Evolutionary conservation across 2,329 filamentous ascomycete genomes (phyloP).

Genomic region (Pestalotiopsis sp.): DNA sequence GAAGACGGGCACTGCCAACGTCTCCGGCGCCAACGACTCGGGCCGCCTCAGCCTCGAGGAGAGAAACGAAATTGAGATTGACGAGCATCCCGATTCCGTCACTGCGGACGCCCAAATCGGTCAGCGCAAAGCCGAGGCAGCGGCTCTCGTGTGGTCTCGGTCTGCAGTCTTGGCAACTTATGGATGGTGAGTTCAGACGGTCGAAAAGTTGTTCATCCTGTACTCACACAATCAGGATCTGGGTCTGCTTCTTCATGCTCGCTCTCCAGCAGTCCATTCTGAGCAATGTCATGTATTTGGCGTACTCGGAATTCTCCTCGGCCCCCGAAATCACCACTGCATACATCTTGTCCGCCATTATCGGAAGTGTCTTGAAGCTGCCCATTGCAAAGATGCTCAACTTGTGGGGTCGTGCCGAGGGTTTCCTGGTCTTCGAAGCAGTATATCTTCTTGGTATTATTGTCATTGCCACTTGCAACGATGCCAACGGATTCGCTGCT

Average conservation of each 20-base stretch:
- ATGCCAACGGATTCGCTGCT: constrained; percentile 46
- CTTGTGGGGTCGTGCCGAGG: constrained; percentile 61
- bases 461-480: constrained; percentile 61
- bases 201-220: not conserved
- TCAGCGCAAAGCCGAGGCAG: not conserved
- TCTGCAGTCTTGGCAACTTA: not conserved
- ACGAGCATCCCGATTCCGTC: not conserved
- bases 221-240: not conserved
- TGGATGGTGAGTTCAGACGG: not conserved
- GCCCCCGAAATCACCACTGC: constrained; percentile 39
- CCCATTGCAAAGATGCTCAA: constrained; percentile 64
- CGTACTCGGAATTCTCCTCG: constrained; percentile 2
- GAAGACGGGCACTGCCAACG: not conserved
- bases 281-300: constrained; percentile 9
- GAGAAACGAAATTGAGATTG: not conserved
- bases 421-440: constrained; percentile 51
- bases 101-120: not conserved
- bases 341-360: constrained; percentile 47
- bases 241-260: constrained; percentile 7
- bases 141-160: not conserved
- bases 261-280: constrained; percentile 2
- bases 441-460: constrained; percentile 49
- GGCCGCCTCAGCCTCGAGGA: not conserved
- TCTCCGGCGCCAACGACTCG: not conserved
- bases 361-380: constrained; percentile 57